Evolutionary conservation across 2,329 filamentous ascomycete species (phyloP).

Genomic region (Penicillium psychrosexuale): DNA sequence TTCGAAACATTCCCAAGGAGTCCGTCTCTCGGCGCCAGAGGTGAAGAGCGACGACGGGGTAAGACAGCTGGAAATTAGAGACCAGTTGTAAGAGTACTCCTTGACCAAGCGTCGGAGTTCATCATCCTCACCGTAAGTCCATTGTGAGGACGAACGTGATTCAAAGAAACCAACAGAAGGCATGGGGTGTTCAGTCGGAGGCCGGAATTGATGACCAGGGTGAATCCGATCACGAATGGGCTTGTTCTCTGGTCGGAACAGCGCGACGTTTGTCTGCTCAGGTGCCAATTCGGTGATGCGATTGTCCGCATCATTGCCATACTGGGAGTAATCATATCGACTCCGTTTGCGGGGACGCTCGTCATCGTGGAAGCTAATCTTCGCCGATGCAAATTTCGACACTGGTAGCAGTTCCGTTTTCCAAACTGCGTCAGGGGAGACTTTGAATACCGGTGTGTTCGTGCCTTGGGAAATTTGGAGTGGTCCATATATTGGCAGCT

Average conservation of each 20-base stretch:
- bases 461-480: constrained; percentile 55
- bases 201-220: constrained; percentile 86
- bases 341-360: constrained; percentile 71
- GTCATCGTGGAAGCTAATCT: constrained; percentile 66
- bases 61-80: constrained; percentile 80
- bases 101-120: constrained; percentile 80
- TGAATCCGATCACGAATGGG: constrained; percentile 85
- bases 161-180: constrained; percentile 89
- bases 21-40: constrained; percentile 85
- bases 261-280: constrained; percentile 71
- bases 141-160: constrained; percentile 79
- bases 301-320: constrained; percentile 63
- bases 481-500: constrained; percentile 75
- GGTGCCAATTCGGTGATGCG: constrained; percentile 56
- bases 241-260: constrained; percentile 89
- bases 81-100: constrained; percentile 97
- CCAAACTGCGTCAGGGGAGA: constrained; percentile 69
- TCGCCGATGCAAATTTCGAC: constrained; percentile 81
- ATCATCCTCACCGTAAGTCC: constrained; percentile 87
- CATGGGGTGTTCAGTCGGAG: constrained; percentile 88
- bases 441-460: constrained; percentile 57
- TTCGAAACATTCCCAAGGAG: constrained; percentile 98
- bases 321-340: constrained; percentile 75
- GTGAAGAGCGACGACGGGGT: constrained; percentile 70
- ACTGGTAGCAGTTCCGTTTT: constrained; percentile 74